These are phyloP conservation scores for Xylaria venustula DNA, from an alignment of 495 filamentous ascomycete species.

Conservation along the genomic window DNA sequence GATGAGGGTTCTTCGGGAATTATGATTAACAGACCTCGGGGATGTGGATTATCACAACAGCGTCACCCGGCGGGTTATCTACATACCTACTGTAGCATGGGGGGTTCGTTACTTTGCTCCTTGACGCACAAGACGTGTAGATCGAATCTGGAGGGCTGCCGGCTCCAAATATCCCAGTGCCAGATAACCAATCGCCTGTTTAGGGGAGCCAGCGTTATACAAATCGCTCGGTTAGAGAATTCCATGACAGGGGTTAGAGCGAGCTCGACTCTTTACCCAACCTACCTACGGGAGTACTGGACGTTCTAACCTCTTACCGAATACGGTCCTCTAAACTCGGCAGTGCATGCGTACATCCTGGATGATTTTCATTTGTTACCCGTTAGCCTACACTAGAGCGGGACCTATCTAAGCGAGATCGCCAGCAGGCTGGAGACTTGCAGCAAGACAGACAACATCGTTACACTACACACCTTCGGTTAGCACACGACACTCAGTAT, in stretches of 20 bases:
- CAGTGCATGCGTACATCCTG: not conserved
- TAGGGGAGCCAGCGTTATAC: too few relatives aligned
- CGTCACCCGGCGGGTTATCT: too few relatives aligned
- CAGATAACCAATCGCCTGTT: too few relatives aligned
- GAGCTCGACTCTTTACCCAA: not conserved
- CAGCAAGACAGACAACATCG: not conserved
- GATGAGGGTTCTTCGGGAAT: too few relatives aligned
- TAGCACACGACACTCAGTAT: not conserved
- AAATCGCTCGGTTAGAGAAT: slow-evolving; percentile 1
- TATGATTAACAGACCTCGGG: too few relatives aligned
- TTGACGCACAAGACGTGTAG: too few relatives aligned
- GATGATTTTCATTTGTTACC: not conserved
- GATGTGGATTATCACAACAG: too few relatives aligned
- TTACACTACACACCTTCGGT: not conserved
- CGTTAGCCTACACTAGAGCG: not conserved
- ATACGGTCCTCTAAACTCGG: not conserved
- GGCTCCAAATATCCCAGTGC: too few relatives aligned
- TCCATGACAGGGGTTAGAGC: too few relatives aligned
- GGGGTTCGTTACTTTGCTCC: too few relatives aligned
- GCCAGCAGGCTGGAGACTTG: not conserved
- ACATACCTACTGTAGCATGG: too few relatives aligned
- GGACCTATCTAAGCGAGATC: slow-evolving; percentile 1
- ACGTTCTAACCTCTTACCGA: not conserved
- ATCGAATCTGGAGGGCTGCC: too few relatives aligned
- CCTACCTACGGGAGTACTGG: not conserved